Base-by-base conservation (phyloP, 352 stramenopile species). In the Phytophthora palmivora region DNA sequence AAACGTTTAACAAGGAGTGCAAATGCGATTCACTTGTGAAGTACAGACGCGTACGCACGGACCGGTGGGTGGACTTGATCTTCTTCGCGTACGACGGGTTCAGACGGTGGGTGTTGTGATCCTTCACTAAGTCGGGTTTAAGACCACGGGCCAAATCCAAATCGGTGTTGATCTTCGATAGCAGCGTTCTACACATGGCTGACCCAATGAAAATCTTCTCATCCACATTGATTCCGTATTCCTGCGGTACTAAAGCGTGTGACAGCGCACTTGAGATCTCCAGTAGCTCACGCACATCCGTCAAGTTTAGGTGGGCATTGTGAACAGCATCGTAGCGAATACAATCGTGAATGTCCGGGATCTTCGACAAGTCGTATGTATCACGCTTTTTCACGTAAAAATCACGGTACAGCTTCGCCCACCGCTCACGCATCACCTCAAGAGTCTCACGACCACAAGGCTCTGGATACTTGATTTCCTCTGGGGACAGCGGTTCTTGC, bases 1-100 rank as follows among this genome's bases (percentile, higher is more conserved):
- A 71, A 14, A 99, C 94, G 69, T 99, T 99, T 26, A 99, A 70
- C 24, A 99, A 71, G 4, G 96, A 94, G 74, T 99, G 97, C 50
- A 99, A 72, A 70, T 99, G 98, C 34, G 88, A 96, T 78, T 99
- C 98, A 24, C 94, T 99, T 15, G 98, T 99, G 69, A 99, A 99
- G 70, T 99, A 99, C 15, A 99, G 81, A 1, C 98, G 91, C 24
- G 97, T 99, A 57, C 98, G 96, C 51, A 99, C 97, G 6, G 95
- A 92, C 30, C 97, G 87, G 42, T 97, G 94, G 56, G 98, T 92
- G 12, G 95, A 98, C 68, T 94, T 96, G 70, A 96, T 82, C 58
- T 91, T 87, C 61, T 91, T 93, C 11, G 81, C 85, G 63, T 94
- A 96, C 14, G 75, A 87, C 51, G 87, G 85, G 37, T 96, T 92